phyloP scores from a whole-genome alignment of 163 green algal species.

The Scenedesmus sp. region DNA sequence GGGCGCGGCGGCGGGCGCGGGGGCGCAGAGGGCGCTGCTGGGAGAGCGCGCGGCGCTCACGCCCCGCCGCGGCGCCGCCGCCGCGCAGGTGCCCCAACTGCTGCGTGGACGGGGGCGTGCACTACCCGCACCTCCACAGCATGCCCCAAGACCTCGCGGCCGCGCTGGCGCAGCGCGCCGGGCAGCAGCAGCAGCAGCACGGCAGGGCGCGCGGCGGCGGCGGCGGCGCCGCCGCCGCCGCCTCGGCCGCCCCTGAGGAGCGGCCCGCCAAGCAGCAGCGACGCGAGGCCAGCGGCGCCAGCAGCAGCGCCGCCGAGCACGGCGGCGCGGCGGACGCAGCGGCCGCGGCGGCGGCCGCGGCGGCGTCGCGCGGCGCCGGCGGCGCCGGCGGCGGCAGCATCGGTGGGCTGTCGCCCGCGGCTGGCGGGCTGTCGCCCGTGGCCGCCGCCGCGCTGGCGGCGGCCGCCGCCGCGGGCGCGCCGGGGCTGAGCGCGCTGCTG shows the following conservation, averaged over 20 bases:
- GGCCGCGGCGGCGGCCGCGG: not conserved
- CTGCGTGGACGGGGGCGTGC: slow-evolving; percentile 10
- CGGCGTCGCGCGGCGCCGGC: not conserved
- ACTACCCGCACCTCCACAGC: not conserved
- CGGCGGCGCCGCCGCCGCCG: not conserved
- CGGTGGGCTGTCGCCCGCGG: not conserved
- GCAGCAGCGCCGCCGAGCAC: not conserved
- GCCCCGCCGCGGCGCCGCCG: too few species aligned
- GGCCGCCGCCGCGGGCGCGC: not conserved
- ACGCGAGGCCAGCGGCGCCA: not conserved
- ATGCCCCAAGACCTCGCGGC: slow-evolving; percentile 12
- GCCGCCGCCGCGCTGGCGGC: not conserved
- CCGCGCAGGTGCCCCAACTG: slow-evolving; percentile 37
- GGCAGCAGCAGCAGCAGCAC: slow-evolving; percentile 21
- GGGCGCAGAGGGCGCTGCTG: not conserved
- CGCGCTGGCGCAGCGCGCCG: not conserved
- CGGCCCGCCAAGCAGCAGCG: slow-evolving; percentile 28
- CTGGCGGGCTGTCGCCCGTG: not conserved
- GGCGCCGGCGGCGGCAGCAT: not conserved
- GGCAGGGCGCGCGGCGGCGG: slow-evolving; percentile 7
- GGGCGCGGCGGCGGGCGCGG: not conserved
- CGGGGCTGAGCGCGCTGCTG: not conserved
- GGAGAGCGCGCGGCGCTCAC: too few species aligned
- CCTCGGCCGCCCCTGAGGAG: too few species aligned
- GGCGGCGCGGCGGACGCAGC: slow-evolving; percentile 2